Percentiles rank a stretch among this genome's conserved stretches.
Conservation (phyloP, 345 rosid genomes). For the Moricandia arvensis region DNA sequence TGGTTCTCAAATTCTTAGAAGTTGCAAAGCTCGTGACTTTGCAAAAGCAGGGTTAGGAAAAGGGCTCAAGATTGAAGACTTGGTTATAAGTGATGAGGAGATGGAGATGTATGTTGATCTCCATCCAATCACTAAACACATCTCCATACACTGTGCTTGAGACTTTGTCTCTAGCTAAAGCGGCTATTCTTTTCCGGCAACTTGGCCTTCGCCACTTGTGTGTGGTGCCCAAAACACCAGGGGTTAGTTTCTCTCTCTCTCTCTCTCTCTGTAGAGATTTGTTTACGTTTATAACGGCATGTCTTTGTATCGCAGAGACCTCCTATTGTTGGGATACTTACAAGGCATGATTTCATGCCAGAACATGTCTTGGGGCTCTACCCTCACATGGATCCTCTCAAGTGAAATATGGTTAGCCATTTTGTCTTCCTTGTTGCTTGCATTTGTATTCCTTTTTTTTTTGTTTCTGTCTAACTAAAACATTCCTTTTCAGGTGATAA, state of each 20-base stretch:
- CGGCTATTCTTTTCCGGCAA: constrained; percentile 75
- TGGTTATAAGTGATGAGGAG: constrained; percentile 61
- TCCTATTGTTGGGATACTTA: constrained; percentile 82
- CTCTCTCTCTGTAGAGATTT: not conserved
- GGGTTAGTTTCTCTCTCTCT: constrained; percentile 44
- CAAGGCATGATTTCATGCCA: constrained; percentile 90
- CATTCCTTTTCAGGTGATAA: constrained; percentile 7
- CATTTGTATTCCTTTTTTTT: not conserved
- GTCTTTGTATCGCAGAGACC: constrained; percentile 61
- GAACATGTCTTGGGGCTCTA: constrained; percentile 76
- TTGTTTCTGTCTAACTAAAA: not conserved
- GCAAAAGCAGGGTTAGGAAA: constrained; percentile 82
- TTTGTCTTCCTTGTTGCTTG: constrained; percentile 4
- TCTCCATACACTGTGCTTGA: constrained; percentile 92
- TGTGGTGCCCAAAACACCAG: constrained; percentile 78
- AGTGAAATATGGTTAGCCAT: constrained; percentile 26
- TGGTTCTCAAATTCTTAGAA: constrained; percentile 47
- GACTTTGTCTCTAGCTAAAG: constrained; percentile 79
- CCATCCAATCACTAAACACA: constrained; percentile 74
- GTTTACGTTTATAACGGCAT: not conserved
- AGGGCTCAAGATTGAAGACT: constrained; percentile 71
- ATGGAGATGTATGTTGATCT: constrained; percentile 94
- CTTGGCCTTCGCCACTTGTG: constrained; percentile 84
- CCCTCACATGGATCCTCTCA: constrained; percentile 52
- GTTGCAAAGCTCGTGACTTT: constrained; percentile 69